phyloP scores from a whole-genome alignment of 2,329 filamentous ascomycete genomes.

The Pseudocercospora pini-densiflorae region DNA sequence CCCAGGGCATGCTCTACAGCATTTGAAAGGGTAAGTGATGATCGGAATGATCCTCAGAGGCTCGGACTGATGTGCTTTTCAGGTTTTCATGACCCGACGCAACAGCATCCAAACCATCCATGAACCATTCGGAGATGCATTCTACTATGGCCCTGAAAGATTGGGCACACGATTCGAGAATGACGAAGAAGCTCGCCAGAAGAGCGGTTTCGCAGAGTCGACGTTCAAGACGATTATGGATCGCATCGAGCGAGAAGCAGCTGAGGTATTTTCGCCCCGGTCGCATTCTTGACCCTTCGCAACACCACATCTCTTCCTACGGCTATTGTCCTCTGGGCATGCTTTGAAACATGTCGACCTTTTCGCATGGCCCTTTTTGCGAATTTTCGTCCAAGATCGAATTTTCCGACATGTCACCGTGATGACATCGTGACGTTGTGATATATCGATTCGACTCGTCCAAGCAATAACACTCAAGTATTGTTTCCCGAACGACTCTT shows the following conservation, averaged over 20 bases:
- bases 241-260: conserved; percentile 70
- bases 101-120: conserved; percentile 83
- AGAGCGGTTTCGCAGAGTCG: conserved; percentile 69
- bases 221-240: conserved; percentile 81
- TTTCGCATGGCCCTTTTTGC: neutral
- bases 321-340: neutral
- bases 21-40: conserved; percentile 79
- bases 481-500: neutral
- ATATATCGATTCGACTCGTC: neutral
- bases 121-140: conserved; percentile 96
- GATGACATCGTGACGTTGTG: conserved; percentile 2
- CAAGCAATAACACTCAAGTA: neutral
- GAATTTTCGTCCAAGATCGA: neutral
- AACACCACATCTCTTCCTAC: neutral
- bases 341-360: neutral
- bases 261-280: conserved; percentile 62
- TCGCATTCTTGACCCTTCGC: conserved; percentile 11
- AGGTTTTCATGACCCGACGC: conserved; percentile 96
- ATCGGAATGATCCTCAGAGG: conserved; percentile 1
- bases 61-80: conserved; percentile 21
- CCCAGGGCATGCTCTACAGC: conserved; percentile 95
- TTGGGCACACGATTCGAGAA: conserved; percentile 78
- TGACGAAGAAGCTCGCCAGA: conserved; percentile 59
- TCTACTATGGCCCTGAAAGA: conserved; percentile 92
- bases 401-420: conserved; percentile 4